Percentiles rank a stretch among this genome's conserved stretches.
phyloP scores from a whole-genome alignment of 345 rosid species.

The Punica granatum region DNA sequence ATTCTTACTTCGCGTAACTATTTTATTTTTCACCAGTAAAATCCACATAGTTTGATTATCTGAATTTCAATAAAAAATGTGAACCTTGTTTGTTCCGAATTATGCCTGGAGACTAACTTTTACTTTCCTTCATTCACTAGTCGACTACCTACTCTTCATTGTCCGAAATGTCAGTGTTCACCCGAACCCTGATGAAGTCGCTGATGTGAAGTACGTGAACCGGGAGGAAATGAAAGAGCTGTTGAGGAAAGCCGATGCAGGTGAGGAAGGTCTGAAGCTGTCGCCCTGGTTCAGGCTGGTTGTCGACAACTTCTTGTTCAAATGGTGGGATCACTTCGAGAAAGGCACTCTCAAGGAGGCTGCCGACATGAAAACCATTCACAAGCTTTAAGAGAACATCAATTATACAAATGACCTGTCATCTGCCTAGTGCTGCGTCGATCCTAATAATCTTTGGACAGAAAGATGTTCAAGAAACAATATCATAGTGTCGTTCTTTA shows the following conservation, averaged over 20 bases:
- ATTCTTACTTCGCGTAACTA: background rate
- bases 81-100: background rate
- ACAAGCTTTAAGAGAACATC: constrained; percentile 31
- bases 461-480: too few species aligned
- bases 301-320: constrained; percentile 84
- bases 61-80: background rate
- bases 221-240: constrained; percentile 76
- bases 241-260: constrained; percentile 77
- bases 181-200: constrained; percentile 92
- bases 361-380: constrained; percentile 71
- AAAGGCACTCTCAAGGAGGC: constrained; percentile 60
- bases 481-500: too few species aligned
- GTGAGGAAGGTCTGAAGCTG: constrained; percentile 74
- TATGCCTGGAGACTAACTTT: background rate
- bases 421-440: background rate
- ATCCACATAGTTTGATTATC: too few species aligned
- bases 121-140: constrained; percentile 33
- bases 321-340: constrained; percentile 93
- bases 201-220: constrained; percentile 63
- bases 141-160: constrained; percentile 80
- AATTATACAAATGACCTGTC: too few species aligned
- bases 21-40: background rate
- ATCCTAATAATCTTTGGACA: background rate
- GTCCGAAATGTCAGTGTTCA: constrained; percentile 60
- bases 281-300: constrained; percentile 98